Base-by-base conservation (phyloP, 306 rosid genomes). In the Quercus glauca region DNA sequence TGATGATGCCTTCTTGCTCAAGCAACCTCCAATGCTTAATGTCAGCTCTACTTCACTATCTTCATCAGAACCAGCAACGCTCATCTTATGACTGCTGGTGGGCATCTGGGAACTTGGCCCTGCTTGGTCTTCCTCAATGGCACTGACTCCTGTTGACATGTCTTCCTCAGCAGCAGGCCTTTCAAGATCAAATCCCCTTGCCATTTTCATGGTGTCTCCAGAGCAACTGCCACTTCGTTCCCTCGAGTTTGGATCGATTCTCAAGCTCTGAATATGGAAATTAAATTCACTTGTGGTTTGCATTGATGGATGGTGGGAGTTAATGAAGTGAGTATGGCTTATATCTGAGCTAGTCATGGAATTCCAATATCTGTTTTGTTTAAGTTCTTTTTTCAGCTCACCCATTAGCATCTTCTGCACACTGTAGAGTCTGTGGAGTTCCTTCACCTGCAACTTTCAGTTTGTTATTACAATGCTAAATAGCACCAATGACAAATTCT, bases 201-300 rank as follows among this genome's bases (percentile, higher is more conserved):
- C 80, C 35, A 77, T 74, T 82, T 83, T 90, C 71, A 67, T 86
- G 51, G 74, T 85, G 49, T 88, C 98, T 60, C 87, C 94, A 0
- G 96, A 91, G 84, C 92, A 89, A 72, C 98, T 93, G 71, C 94
- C 96, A 85, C 97, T 92, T 20, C 87, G 77, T 81, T 95, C 98
- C 74, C 89, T 89, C 25, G 87, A 83, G 75, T 71, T 78, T n/a
- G 80, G 64, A 45, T 88, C 94, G 20, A 88, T 91, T 83, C 85
- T 86, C 81, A 86, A 68, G 55, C 86, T 85, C n/a, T 58, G 89
- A 55, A 83, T 75, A 35, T 78, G 82, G 76, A 91, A 73, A 71
- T 80, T 81, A 55, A 79, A 43, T 7, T 80, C 88, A 58, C 77
- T 71, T 60, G 75, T 33, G 53, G 43, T 45, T 79, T 79, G 87